Base-by-base conservation (phyloP, 192 early-diverging fungal species). In the Backusella psychrophila region DNA sequence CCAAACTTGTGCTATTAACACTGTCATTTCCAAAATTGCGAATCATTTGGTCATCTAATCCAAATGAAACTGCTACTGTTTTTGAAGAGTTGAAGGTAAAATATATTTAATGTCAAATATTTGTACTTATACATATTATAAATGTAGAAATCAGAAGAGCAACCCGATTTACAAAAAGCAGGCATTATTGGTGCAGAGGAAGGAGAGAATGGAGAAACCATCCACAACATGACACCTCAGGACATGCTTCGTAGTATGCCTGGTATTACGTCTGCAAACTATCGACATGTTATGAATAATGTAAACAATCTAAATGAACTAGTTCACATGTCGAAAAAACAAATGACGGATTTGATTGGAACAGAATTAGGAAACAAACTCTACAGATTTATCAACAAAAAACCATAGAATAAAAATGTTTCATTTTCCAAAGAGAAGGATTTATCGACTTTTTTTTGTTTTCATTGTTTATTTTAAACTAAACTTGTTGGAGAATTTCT, bases 61-160 rank as follows among this genome's bases (percentile, higher is more conserved):
- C 94, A 3, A 83, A 91, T 71, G 94, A 92, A 35, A 97, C 96
- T 0, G 95, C 94, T 6, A 87, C 89, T 36, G 94, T 99, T 49
- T 97, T 99, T 78, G 87, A 92, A 49, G 95, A 98, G 81, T 85
- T 99, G 69, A 98, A 99, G 85, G 88, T 87, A 76, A 73, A 82
- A 80, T 34, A 34, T 1, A 31, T 17, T 15, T 41, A 41, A 53
- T 35, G 15, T 19, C 19, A 19, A 0, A 38, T 63, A 63, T 6
- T 26, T 12, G 0, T 39, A 42, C 38, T 39, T 12, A 39, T 39
- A 39, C 21, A 72, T 70, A 29, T 73, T 39, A 31, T 53, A 29
- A 23, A n/a, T 17, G 23, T 73, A 95, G 94, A 87, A 91, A 85
- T 84, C 90, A 38, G 88, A 92, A 42, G 85, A 86, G 12, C 95